Evolutionary conservation across 352 stramenopile genomes (phyloP).

Genomic region (Sclerospora graminicola): DNA sequence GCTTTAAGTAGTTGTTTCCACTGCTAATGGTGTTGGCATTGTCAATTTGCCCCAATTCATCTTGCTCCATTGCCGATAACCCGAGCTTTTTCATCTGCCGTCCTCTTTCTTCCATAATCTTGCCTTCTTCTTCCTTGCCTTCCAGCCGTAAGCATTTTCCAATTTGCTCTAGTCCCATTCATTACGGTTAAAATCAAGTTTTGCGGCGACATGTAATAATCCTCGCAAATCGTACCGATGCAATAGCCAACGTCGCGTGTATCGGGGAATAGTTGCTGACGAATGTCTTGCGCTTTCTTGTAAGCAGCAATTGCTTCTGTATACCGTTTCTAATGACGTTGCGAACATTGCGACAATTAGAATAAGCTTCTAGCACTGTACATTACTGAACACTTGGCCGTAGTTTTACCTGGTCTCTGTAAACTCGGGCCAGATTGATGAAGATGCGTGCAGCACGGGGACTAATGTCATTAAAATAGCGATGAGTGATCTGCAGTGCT

Average conservation of each 20-base stretch:
- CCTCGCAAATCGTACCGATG: constrained; percentile 31
- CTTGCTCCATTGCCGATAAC: constrained; percentile 27
- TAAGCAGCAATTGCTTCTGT: constrained; percentile 58
- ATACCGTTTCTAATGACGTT: constrained; percentile 38
- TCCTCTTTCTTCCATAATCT: constrained; percentile 36
- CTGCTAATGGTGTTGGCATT: constrained; percentile 12
- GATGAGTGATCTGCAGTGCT: constrained; percentile 61
- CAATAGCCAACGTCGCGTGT: constrained; percentile 71
- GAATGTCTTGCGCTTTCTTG: constrained; percentile 59
- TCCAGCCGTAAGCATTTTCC: constrained; percentile 55
- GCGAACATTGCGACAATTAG: neutral
- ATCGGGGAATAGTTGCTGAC: constrained; percentile 59
- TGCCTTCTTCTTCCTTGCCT: constrained; percentile 55
- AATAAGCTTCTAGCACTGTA: too few species aligned
- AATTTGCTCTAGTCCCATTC: constrained; percentile 55
- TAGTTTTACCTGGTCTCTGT: constrained; percentile 53
- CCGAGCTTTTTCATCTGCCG: constrained; percentile 54
- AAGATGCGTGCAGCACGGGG: constrained; percentile 56
- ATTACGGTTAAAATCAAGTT: neutral
- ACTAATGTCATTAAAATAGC: constrained; percentile 73
- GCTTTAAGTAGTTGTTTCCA: constrained; percentile 17
- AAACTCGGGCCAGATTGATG: constrained; percentile 69
- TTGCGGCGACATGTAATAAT: neutral
- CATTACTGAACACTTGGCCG: neutral
- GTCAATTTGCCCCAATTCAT: constrained; percentile 12